These are phyloP conservation scores for Alternaria triticina DNA, from an alignment of 2,329 filamentous ascomycete genomes.

Conservation along the genomic window DNA sequence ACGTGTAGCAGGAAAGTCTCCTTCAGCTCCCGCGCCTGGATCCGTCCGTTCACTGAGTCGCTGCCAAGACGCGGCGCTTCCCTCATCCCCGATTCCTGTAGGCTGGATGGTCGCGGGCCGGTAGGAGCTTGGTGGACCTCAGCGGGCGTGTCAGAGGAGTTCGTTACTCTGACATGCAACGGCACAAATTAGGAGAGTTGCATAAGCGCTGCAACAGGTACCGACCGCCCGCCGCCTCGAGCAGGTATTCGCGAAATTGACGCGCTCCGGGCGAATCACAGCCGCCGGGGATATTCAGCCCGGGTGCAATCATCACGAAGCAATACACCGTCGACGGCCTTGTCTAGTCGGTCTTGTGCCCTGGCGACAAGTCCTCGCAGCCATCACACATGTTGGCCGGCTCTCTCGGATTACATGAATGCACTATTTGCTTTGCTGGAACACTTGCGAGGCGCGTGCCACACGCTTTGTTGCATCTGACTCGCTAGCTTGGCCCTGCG, in stretches of 20 bases:
- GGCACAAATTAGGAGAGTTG: slow-evolving; percentile 13
- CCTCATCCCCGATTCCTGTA: slow-evolving; percentile 21
- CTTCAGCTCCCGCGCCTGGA: slow-evolving; percentile 12
- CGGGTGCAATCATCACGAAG: neutral
- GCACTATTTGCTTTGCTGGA: slow-evolving; percentile 16
- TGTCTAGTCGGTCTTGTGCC: neutral
- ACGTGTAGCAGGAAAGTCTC: slow-evolving; percentile 21
- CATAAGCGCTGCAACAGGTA: slow-evolving; percentile 17
- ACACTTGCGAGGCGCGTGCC: slow-evolving; percentile 14
- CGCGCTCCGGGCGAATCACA: slow-evolving; percentile 16
- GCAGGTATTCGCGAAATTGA: slow-evolving; percentile 11
- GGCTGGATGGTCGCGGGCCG: slow-evolving; percentile 18
- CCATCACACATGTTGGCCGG: neutral
- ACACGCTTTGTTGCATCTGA: slow-evolving; percentile 23
- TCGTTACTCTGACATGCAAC: slow-evolving; percentile 14
- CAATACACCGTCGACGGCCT: neutral
- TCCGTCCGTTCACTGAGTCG: slow-evolving; percentile 13
- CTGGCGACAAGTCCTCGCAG: neutral
- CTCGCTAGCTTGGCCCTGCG: slow-evolving; percentile 22
- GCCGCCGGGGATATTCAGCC: neutral
- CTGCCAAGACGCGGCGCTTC: slow-evolving; percentile 18
- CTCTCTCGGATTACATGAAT: neutral
- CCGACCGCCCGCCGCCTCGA: neutral
- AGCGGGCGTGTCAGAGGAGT: slow-evolving; percentile 15
- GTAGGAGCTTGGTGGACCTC: slow-evolving; percentile 16